A percentile compares a stretch with the other conserved stretches of the same genome.
These are phyloP conservation scores for Daedalea quercina DNA, from an alignment of 768 basidiomycete genomes.

Conservation along the genomic window DNA sequence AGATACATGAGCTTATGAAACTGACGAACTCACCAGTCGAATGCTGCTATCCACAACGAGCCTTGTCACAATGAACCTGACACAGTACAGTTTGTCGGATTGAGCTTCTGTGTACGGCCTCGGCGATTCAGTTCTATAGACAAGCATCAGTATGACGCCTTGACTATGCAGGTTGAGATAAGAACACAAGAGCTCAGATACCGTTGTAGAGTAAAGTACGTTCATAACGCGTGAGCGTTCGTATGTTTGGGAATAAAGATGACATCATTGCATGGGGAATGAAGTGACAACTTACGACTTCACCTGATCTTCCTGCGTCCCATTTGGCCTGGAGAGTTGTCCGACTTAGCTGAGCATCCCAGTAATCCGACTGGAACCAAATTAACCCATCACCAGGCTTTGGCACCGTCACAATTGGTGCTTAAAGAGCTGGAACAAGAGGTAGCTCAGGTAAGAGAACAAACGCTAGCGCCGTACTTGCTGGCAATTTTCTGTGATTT, in stretches of 20 bases:
- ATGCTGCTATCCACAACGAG: not conserved
- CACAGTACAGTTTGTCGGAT: not conserved
- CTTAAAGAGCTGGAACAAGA: too few relatives aligned
- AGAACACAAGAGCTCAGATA: conserved; percentile 14
- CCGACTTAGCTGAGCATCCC: too few relatives aligned
- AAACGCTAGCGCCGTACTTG: not conserved
- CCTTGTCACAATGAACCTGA: too few relatives aligned
- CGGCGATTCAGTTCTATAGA: not conserved
- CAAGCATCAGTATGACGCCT: not conserved
- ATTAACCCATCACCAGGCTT: too few relatives aligned
- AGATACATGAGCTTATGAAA: not conserved
- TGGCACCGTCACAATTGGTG: too few relatives aligned
- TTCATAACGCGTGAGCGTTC: conserved; percentile 17
- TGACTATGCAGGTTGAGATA: not conserved
- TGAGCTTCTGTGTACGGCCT: too few relatives aligned
- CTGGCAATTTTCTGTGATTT: not conserved
- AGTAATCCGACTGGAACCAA: too few relatives aligned
- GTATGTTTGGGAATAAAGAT: conserved; percentile 20
- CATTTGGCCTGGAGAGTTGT: too few relatives aligned
- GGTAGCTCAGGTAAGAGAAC: not conserved
- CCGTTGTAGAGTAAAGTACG: conserved; percentile 17
- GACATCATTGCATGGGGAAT: conserved; percentile 8
- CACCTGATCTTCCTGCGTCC: too few relatives aligned
- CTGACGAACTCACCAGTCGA: not conserved
- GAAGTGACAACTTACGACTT: not conserved